Evolutionary conservation across 2,329 filamentous ascomycete genomes (phyloP).

Genomic region (Beauveria asiatica): DNA sequence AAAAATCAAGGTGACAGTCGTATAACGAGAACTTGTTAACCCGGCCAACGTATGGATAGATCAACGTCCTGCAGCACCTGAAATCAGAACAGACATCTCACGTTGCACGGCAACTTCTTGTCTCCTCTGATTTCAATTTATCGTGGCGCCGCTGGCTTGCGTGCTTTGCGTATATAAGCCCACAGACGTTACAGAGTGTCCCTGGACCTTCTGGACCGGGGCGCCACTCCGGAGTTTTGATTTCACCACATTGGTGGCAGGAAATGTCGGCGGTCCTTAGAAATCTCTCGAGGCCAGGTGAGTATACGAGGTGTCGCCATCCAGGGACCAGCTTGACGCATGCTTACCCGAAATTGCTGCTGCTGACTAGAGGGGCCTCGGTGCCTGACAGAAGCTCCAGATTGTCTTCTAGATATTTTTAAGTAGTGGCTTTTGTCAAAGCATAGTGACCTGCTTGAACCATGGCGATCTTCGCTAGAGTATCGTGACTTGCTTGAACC

Average conservation of each 20-base stretch:
- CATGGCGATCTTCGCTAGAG: not conserved
- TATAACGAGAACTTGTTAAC: not conserved
- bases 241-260: constrained; percentile 8
- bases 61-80: not conserved
- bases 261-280: constrained; percentile 6
- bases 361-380: not conserved
- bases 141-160: constrained; percentile 4
- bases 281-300: not conserved
- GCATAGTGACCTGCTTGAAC: not conserved
- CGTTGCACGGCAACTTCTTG: not conserved
- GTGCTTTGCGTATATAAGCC: constrained; percentile 12
- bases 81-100: not conserved
- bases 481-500: not conserved
- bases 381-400: not conserved
- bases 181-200: constrained; percentile 13
- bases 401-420: not conserved
- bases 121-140: not conserved
- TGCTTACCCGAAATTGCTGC: not conserved
- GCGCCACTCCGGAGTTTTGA: constrained; percentile 11
- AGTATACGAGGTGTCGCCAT: not conserved
- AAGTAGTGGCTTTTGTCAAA: not conserved
- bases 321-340: not conserved
- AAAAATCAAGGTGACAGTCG: too few species aligned
- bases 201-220: constrained; percentile 8
- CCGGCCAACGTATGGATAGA: too few species aligned